Conservation (phyloP, 495 filamentous ascomycete genomes). For the Penicillium soppii region DNA sequence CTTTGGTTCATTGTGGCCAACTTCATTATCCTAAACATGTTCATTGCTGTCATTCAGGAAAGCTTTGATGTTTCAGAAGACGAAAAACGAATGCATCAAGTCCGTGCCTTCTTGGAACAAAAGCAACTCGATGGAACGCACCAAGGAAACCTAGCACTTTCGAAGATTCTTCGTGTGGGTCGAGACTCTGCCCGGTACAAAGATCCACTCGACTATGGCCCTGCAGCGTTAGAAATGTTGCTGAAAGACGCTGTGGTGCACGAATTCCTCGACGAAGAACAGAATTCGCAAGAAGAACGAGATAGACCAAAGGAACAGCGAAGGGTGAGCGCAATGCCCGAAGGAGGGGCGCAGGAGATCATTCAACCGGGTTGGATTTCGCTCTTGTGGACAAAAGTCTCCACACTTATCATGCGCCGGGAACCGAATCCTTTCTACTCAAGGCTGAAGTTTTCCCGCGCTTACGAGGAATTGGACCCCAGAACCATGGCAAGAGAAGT, state of each 20-base stretch:
- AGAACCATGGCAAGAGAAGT: constrained; percentile 86
- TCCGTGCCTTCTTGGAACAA: constrained; percentile 88
- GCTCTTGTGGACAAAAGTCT: constrained; percentile 54
- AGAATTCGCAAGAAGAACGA: constrained; percentile 27
- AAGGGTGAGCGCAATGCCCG: constrained; percentile 24
- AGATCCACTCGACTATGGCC: constrained; percentile 85
- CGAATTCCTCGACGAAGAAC: constrained; percentile 86
- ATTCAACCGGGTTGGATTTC: constrained; percentile 56
- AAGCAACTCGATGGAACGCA: constrained; percentile 73
- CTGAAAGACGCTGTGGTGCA: constrained; percentile 91
- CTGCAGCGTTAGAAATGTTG: constrained; percentile 89
- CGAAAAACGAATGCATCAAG: constrained; percentile 94
- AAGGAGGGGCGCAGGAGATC: constrained; percentile 26
- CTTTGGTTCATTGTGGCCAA: constrained; percentile 94
- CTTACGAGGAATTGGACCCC: constrained; percentile 77
- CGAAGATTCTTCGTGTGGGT: constrained; percentile 82
- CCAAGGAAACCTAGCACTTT: constrained; percentile 76
- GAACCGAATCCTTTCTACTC: constrained; percentile 98
- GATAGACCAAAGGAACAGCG: constrained; percentile 22
- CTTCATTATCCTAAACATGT: constrained; percentile 99
- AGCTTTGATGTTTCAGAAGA: constrained; percentile 99
- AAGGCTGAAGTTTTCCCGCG: constrained; percentile 67
- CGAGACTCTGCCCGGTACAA: constrained; percentile 59
- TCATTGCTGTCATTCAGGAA: constrained; percentile 99
- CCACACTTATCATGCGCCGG: constrained; percentile 52